Conservation (phyloP, 2,329 filamentous ascomycete species). For the Hysterium pulicare region DNA sequence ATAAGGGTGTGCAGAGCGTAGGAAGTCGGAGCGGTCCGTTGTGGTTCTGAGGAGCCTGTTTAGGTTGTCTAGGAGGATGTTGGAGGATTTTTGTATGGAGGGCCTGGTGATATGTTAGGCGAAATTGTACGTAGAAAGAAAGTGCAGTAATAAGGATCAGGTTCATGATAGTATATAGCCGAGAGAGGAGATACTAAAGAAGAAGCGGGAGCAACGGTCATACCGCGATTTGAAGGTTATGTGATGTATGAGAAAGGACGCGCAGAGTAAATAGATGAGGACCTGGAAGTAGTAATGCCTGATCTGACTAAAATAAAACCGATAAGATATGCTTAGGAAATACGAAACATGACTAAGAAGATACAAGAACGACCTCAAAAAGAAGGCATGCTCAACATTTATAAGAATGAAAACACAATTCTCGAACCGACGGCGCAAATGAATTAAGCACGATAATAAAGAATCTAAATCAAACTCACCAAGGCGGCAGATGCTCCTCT, state of each 20-base stretch:
- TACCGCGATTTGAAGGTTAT: no score
- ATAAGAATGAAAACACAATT: no score
- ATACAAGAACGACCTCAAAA: no score
- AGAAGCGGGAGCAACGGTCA: no score
- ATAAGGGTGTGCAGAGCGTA: conserved; percentile 1
- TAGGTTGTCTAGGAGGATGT: conserved; percentile 1
- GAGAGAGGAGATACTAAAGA: not conserved
- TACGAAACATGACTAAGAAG: no score
- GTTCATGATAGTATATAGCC: not conserved
- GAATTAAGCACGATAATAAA: not conserved
- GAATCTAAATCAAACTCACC: not conserved
- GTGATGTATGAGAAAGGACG: no score
- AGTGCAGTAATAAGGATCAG: not conserved
- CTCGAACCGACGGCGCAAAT: no score
- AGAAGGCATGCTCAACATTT: no score
- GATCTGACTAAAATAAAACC: no score
- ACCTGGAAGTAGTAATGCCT: no score
- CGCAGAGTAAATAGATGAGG: no score
- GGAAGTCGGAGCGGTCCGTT: not conserved
- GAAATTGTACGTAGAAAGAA: not conserved
- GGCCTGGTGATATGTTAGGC: not conserved
- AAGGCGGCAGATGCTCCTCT: not conserved
- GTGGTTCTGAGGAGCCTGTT: not conserved
- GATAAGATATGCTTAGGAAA: no score
- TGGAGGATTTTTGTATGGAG: conserved; percentile 3